Base-by-base conservation (phyloP, 2,329 filamentous ascomycete genomes). In the Beauveria varroae region DNA sequence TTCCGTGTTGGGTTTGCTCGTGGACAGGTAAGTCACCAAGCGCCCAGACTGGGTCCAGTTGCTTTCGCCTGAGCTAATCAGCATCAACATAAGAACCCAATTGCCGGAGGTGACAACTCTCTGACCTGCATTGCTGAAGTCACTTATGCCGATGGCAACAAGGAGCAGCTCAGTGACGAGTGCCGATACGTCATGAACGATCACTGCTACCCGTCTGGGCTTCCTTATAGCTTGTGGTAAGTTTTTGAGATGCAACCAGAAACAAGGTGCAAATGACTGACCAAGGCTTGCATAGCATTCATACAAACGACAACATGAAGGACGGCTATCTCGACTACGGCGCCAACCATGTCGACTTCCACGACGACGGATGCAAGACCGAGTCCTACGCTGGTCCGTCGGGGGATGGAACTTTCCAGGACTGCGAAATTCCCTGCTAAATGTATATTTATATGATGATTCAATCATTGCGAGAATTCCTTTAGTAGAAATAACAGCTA, bases 321-420 rank as follows among this genome's bases (percentile, higher is more conserved):
- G 57, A 60, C 40, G 57, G 57, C 26, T 60, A 60, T 40, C 26
- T 60, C 16, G 50, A 60, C 57, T 60, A 60, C 18, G 57, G 34
- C 24, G 57, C 37, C 41, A 44, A 60, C 49, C 57, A 60, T 24
- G 57, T 60, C 24, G 49, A 60, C 49, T 53, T 60, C 26, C 57
- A 60, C 12, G 57, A 60, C 40, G 57, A 60, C 20, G 57, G 57
- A 40, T 60, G 57, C 49, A 60, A 60, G 57, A 53, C 57, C 2
- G 40, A 60, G 24, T 52, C 34, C 3, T 60, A 46, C 16, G 57
- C 57, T 12, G 50, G 57, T 7, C 57, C 49, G 18, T 18, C 57
- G 2, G 49, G 57, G 1, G 57, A 60, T 16, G 57, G 30, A 34
- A 34, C 30, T 14, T 34, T 34, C 30, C 12, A 34, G 30, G 5